Base-by-base conservation (phyloP, 208 protist genomes). In the Trypanosoma lewisi region DNA sequence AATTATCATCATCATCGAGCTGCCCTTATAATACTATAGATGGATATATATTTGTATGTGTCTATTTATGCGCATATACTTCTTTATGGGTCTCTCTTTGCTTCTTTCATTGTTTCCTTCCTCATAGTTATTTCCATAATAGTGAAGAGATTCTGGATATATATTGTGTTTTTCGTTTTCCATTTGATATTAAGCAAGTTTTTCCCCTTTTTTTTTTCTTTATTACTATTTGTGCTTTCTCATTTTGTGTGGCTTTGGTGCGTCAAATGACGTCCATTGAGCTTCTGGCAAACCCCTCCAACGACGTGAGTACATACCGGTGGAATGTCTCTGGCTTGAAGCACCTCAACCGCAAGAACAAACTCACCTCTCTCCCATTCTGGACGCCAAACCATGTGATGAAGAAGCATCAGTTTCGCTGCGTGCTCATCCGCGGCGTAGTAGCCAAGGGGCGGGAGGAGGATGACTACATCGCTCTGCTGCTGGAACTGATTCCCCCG, bases 291-390 rank as follows among this genome's bases (percentile, higher is more conserved):
- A 90, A 88, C 63, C 79, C 80, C 14, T 64, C 70, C 31, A 66
- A 61, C 4, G 55, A 81, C 53, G 68, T 77, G n/a, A 80, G 77
- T 17, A 74, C 78, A 21, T 74, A 89, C 65, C 57, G 62, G 11
- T 89, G 82, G 82, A 56, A 53, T 6, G 59, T 73, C 12, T 2
- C 33, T 4, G 82, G 82, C 19, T 49, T 91, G 14, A 48, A 64
- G 17, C 58, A 83, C 34, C 73, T 95, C 3, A 85, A 68, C 25
- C 80, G 83, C 3, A 57, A 77, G 11, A 95, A 95, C 83, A 95
- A 95, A 63, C 56, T 90, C 7, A 77, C 66, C 28, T 92, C 88
- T 4, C 76, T 90, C 11, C 85, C 88, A 1, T 95, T 95, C 57
- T 92, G 82, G 82, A 60, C 80, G 1, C 88, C 85, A 3, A 92